Conservation (phyloP, 2,329 filamentous ascomycete species). For the Fusarium coffeatum region DNA sequence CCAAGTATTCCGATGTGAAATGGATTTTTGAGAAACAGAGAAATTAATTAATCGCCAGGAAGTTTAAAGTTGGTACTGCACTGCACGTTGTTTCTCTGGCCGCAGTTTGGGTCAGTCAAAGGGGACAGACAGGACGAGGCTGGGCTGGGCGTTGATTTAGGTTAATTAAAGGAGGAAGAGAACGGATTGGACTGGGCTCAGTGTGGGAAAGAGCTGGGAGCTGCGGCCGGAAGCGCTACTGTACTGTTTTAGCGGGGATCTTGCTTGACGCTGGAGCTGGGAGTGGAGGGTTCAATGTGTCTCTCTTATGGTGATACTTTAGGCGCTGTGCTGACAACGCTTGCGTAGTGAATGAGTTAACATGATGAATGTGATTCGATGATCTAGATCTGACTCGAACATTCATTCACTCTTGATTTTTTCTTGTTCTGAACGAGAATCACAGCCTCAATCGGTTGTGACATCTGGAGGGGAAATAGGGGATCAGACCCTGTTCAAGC, state of each 20-base stretch:
- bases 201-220: not conserved
- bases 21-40: not conserved
- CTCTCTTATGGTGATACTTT: conserved; percentile 30
- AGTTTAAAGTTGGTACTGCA: not conserved
- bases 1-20: conserved; percentile 29
- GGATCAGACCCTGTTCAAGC: conserved; percentile 22
- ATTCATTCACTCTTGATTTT: not conserved
- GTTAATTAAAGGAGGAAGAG: conserved; percentile 39
- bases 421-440: not conserved
- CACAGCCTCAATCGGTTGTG: not conserved
- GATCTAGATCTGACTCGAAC: not conserved
- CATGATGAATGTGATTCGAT: conserved; percentile 6
- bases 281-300: conserved; percentile 16
- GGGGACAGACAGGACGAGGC: conserved; percentile 11
- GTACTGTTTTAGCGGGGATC: not conserved
- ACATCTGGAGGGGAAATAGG: conserved; percentile 30
- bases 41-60: conserved; percentile 19
- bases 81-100: not conserved
- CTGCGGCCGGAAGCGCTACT: conserved; percentile 7
- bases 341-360: not conserved
- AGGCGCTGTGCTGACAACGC: conserved; percentile 25
- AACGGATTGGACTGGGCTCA: conserved; percentile 7
- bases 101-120: conserved; percentile 19
- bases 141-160: conserved; percentile 39
- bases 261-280: not conserved